Evolutionary conservation across 306 rosid genomes (phyloP).

Genomic region (Biancaea sappan): DNA sequence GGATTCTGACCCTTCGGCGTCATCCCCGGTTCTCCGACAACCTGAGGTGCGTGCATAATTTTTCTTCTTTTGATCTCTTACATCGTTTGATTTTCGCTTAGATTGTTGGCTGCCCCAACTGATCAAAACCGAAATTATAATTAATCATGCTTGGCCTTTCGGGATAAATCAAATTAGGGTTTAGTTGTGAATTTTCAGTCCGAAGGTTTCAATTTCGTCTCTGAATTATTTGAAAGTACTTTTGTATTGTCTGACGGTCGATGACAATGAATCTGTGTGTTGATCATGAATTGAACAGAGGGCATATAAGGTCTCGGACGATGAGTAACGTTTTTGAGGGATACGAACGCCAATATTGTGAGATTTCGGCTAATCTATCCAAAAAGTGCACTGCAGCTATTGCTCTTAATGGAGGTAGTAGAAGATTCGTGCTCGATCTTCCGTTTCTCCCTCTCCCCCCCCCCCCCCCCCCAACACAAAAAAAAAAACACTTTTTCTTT

Average conservation of each 20-base stretch:
- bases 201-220: conserved; percentile 23
- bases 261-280: not conserved
- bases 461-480: not conserved
- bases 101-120: not conserved
- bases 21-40: conserved; percentile 28
- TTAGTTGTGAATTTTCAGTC: conserved; percentile 17
- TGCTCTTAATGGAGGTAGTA: conserved; percentile 78
- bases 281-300: conserved; percentile 40
- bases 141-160: conserved; percentile 10
- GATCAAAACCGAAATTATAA: conserved; percentile 17
- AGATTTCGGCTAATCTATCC: conserved; percentile 73
- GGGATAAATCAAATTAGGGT: conserved; percentile 23
- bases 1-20: conserved; percentile 1
- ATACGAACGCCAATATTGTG: conserved; percentile 88
- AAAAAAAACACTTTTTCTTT: not conserved
- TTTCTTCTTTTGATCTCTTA: not conserved
- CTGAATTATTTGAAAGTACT: not conserved
- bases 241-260: not conserved
- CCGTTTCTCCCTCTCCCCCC: not conserved
- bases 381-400: conserved; percentile 68
- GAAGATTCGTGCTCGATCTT: conserved; percentile 24
- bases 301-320: conserved; percentile 33
- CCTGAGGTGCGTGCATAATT: conserved; percentile 27
- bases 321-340: conserved; percentile 89
- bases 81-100: not conserved